These are phyloP conservation scores for Neofusicoccum kwambonambiense DNA, from an alignment of 2,329 filamentous ascomycete genomes.

Conservation along the genomic window DNA sequence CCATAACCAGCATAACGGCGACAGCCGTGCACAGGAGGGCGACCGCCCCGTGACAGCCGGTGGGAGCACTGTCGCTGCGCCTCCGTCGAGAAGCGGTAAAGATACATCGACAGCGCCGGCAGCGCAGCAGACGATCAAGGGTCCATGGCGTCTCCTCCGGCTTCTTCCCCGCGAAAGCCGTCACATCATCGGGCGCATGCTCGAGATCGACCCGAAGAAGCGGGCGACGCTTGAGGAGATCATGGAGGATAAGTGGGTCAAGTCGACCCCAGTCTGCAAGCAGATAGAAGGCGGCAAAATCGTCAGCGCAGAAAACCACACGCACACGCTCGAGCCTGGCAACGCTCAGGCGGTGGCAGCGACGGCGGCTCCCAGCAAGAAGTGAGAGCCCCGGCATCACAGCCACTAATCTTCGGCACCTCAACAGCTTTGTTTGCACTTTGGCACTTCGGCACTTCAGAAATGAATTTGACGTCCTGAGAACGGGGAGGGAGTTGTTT, in stretches of 20 bases:
- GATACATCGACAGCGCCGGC: conserved; percentile 56
- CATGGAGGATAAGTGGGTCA: conserved; percentile 85
- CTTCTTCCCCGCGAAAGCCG: conserved; percentile 85
- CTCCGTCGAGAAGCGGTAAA: conserved; percentile 19
- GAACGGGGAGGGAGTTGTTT: neutral
- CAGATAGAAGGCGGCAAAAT: conserved; percentile 73
- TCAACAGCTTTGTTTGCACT: neutral
- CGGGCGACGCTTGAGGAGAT: conserved; percentile 85
- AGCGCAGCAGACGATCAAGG: conserved; percentile 67
- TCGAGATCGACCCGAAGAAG: conserved; percentile 80
- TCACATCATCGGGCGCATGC: conserved; percentile 87
- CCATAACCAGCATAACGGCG: conserved; percentile 25
- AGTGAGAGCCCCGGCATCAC: conserved; percentile 9
- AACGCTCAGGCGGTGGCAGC: conserved; percentile 40
- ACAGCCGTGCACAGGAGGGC: conserved; percentile 20
- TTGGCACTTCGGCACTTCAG: neutral
- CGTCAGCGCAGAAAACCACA: conserved; percentile 72
- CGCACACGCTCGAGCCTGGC: conserved; percentile 76
- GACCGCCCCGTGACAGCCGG: conserved; percentile 22
- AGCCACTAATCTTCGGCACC: neutral
- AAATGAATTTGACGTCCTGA: neutral
- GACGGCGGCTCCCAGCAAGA: conserved; percentile 22
- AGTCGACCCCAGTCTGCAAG: conserved; percentile 76
- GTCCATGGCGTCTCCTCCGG: conserved; percentile 85
- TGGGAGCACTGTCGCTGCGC: neutral